These are phyloP conservation scores for Trypanosoma cruzi DNA, from an alignment of 208 protist species.

Conservation along the genomic window DNA sequence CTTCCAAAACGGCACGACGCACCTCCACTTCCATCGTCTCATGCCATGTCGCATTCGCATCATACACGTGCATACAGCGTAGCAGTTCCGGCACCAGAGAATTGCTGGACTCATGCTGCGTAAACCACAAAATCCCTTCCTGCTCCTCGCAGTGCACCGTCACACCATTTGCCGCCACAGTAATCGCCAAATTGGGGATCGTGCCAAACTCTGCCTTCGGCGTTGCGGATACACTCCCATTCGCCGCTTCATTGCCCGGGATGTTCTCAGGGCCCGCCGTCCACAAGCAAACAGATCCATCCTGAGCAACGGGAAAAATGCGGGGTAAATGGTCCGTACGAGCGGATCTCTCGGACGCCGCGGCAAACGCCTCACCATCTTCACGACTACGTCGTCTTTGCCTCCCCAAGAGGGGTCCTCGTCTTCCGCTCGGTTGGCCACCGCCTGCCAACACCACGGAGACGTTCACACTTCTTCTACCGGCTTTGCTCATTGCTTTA, in stretches of 20 bases:
- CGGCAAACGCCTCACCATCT: neutral
- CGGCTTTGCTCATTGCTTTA: neutral
- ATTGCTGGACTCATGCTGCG: conserved; percentile 13
- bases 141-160: conserved; percentile 29
- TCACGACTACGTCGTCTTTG: conserved; percentile 13
- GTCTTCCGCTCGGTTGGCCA: neutral
- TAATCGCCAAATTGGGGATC: conserved; percentile 5
- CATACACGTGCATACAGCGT: conserved; percentile 42
- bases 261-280: neutral
- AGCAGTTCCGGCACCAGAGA: conserved; percentile 30
- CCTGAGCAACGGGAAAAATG: conserved; percentile 20
- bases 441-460: neutral
- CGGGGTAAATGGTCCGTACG: neutral
- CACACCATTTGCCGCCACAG: conserved; percentile 21
- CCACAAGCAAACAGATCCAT: conserved; percentile 32
- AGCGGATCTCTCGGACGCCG: neutral
- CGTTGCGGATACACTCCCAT: neutral
- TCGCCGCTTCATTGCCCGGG: neutral
- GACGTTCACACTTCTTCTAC: neutral
- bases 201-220: neutral
- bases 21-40: conserved; percentile 60
- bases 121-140: conserved; percentile 22
- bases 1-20: conserved; percentile 46
- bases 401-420: neutral
- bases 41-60: conserved; percentile 24